Conservation (phyloP, 768 basidiomycete genomes). For the Solioccasus polychromus region DNA sequence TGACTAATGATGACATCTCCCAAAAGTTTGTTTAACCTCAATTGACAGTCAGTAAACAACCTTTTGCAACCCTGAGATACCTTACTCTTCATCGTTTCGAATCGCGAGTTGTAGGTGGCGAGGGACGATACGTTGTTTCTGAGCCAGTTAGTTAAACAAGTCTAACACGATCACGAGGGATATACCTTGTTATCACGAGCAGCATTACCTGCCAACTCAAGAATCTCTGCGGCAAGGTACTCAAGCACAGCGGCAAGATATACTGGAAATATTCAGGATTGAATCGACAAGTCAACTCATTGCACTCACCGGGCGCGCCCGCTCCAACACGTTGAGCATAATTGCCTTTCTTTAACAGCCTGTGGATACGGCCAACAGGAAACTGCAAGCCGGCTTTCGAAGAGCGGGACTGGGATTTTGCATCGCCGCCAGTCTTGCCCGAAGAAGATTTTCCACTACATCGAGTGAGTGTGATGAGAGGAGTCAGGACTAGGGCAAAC, state of each 20-base stretch:
- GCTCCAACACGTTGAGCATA: conserved; percentile 70
- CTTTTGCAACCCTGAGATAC: conserved; percentile 1
- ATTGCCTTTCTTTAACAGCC: conserved; percentile 71
- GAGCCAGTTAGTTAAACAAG: neutral
- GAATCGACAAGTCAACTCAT: neutral
- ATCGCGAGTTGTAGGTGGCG: conserved; percentile 75
- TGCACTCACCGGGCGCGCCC: conserved; percentile 57
- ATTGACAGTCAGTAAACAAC: neutral
- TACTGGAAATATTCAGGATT: conserved; percentile 39
- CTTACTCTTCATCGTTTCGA: conserved; percentile 71
- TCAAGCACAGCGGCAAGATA: conserved; percentile 85
- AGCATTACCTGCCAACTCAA: conserved; percentile 79
- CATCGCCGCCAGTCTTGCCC: conserved; percentile 47
- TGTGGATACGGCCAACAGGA: conserved; percentile 82
- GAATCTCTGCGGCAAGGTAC: conserved; percentile 83
- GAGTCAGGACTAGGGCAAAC: conserved; percentile 19
- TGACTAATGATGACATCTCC: conserved; percentile 68
- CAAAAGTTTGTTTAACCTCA: conserved; percentile 54
- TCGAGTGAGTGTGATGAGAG: too few relatives aligned
- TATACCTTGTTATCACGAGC: conserved; percentile 69
- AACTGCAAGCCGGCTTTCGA: conserved; percentile 64
- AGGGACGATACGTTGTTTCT: conserved; percentile 78
- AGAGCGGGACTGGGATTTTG: conserved; percentile 67
- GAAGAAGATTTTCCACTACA: conserved; percentile 46
- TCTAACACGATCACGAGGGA: neutral